Conservation (phyloP, 257 asterid genomes). For the Catharanthus roseus region DNA sequence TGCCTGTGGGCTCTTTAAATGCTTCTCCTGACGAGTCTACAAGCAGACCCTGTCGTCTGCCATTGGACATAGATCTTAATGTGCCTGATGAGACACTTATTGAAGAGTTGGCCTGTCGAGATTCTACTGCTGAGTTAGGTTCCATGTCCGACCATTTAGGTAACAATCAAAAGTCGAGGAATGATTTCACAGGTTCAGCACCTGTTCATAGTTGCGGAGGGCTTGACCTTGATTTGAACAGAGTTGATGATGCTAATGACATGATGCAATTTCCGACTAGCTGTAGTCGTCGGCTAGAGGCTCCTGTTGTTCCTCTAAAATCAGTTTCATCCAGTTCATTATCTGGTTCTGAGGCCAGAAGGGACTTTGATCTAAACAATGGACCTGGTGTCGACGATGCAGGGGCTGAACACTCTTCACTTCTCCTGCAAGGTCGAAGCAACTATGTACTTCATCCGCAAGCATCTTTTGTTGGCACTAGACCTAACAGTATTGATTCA, state of each 20-base stretch:
- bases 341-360: conserved; percentile 27
- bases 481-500: conserved; percentile 36
- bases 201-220: conserved; percentile 30
- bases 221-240: conserved; percentile 44
- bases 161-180: conserved; percentile 19
- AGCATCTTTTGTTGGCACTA: conserved; percentile 35
- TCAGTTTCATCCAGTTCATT: conserved; percentile 24
- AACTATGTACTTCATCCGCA: conserved; percentile 27
- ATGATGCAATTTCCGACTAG: conserved; percentile 29
- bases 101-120: conserved; percentile 32
- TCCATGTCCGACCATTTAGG: conserved; percentile 17
- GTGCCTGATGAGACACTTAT: conserved; percentile 44
- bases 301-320: conserved; percentile 19
- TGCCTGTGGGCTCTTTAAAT: conserved; percentile 19
- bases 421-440: conserved; percentile 24
- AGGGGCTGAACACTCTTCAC: conserved; percentile 25
- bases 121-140: conserved; percentile 22
- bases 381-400: conserved; percentile 44
- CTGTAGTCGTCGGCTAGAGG: conserved; percentile 25
- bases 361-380: conserved; percentile 47
- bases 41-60: conserved; percentile 37
- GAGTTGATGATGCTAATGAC: conserved; percentile 38
- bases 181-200: conserved; percentile 24
- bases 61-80: conserved; percentile 47
- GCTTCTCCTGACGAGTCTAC: conserved; percentile 33